Conservation (phyloP, 225 moss, liverwort and hornwort genomes). For the Straminergon stramineum region DNA sequence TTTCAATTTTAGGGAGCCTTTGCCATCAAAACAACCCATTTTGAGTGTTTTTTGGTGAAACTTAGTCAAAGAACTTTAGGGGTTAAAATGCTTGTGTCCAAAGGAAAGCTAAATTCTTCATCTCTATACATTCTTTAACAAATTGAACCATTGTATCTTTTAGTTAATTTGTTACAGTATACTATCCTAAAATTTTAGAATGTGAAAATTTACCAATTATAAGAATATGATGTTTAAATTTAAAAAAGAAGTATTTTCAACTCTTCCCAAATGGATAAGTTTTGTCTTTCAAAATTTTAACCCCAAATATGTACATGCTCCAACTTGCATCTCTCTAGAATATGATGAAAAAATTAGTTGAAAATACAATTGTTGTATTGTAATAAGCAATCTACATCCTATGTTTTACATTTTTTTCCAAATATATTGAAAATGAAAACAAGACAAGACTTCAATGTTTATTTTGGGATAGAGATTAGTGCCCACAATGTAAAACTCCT, state of each 20-base stretch:
- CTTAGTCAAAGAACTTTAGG: no score
- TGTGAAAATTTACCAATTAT: not conserved
- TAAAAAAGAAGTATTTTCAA: not conserved
- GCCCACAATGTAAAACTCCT: not conserved
- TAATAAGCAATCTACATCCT: not conserved
- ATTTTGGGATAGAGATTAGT: not conserved
- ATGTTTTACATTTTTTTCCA: not conserved
- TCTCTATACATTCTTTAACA: not conserved
- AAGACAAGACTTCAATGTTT: not conserved
- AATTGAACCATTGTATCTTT: accelerated
- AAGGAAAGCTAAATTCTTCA: not conserved
- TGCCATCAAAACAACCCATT: no score
- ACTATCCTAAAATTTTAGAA: not conserved
- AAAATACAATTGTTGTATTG: no score
- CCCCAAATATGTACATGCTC: accelerated
- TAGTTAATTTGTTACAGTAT: not conserved
- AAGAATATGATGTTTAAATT: not conserved
- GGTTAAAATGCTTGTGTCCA: not conserved
- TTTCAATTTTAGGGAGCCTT: no score
- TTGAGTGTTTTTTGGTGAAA: no score
- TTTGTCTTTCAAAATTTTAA: not conserved
- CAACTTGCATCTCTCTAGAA: not conserved
- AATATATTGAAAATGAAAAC: not conserved
- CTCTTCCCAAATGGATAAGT: not conserved
- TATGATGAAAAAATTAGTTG: not conserved